Evolutionary conservation across 1,284 basidiomycete genomes (phyloP), one percentile per base, ranked within the genome.

Genomic region (Volvariella surrecta): DNA sequence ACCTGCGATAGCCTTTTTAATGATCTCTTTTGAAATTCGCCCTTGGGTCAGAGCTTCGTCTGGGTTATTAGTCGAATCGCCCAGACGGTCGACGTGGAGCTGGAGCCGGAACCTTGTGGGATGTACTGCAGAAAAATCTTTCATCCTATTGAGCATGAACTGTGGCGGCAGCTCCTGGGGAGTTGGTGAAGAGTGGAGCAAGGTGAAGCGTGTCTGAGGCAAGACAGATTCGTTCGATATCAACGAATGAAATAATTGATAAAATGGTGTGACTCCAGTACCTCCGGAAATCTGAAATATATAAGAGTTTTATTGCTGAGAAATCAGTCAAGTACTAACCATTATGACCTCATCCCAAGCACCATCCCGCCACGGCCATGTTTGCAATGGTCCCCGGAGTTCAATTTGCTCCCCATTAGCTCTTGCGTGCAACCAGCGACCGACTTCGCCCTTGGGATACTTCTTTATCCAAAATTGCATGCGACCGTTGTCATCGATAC

Each of bases 221-320:
- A 57, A 46, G 11, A 48, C 37, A 6, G 53, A 42, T 19, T 60
- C 52, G 15, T 52, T 50, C 20, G 56, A 58, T 44, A 72, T 67
- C 32, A 68, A 50, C 21, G 56, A 59, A 56, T 70, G 71, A 54
- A 73, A 71, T 46, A 87, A 63, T 55, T 90, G 87, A 54, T 76
- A 77, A 53, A 89, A 88, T 4, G 87, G 87, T 10, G 87, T 81
- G 39, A 90, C 78, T 19, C 88, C 87, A 3, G 88, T 90, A 21
- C 87, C 87, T 32, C 87, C 87, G 34, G 84, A 89, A 42, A 90
- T 79, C 87, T 90, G 48, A n/a, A 37, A 24, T 20, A 20, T 39
- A 48, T 19, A 15, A 34, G 17, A 30, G 8, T 7, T 10, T 32
- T 46, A 4, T 30, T 35, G 13, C 6, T 13, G 21, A 16, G 18